phyloP scores from a whole-genome alignment of 1,284 basidiomycete genomes.

The Leccinum solheimii region DNA sequence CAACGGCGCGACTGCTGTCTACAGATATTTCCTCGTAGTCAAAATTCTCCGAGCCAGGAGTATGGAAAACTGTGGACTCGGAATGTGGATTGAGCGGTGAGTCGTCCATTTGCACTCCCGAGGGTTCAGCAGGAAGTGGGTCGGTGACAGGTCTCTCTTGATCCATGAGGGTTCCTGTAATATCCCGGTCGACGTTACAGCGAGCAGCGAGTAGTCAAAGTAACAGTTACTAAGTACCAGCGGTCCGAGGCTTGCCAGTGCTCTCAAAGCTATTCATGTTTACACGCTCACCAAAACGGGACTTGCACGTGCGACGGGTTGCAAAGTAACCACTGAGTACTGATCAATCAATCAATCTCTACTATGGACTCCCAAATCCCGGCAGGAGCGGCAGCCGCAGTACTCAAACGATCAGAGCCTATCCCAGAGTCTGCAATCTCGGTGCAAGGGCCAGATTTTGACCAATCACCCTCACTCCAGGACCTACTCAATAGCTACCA shows the following conservation, averaged over 20 bases:
- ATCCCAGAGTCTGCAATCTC: slow-evolving; percentile 71
- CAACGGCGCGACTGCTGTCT: not conserved
- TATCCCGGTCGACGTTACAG: not conserved
- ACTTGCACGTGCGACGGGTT: slow-evolving; percentile 15
- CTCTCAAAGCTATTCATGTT: not conserved
- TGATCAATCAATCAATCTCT: not conserved
- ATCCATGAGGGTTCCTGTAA: slow-evolving; percentile 16
- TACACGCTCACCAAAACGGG: slow-evolving; percentile 16
- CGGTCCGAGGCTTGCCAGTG: not conserved
- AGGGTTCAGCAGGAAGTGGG: slow-evolving; percentile 5
- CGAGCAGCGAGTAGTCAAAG: not conserved
- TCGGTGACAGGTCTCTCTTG: slow-evolving; percentile 14
- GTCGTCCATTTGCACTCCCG: slow-evolving; percentile 6
- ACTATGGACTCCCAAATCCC: slow-evolving; percentile 45
- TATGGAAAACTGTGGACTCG: slow-evolving; percentile 8
- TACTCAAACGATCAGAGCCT: slow-evolving; percentile 78
- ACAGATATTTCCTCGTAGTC: slow-evolving; percentile 1
- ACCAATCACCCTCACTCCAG: slow-evolving; percentile 66
- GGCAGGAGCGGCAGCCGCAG: slow-evolving; percentile 62
- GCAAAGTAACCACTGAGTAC: not conserved
- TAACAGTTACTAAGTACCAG: not conserved
- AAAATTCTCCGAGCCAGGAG: not conserved
- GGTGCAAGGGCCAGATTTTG: slow-evolving; percentile 89
- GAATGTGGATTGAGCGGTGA: slow-evolving; percentile 6
- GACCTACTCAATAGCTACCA: slow-evolving; percentile 80